Evolutionary conservation across 148 eudicot species (phyloP), one percentile per base, ranked within the genome.

Genomic region (Amaranthus palmeri): DNA sequence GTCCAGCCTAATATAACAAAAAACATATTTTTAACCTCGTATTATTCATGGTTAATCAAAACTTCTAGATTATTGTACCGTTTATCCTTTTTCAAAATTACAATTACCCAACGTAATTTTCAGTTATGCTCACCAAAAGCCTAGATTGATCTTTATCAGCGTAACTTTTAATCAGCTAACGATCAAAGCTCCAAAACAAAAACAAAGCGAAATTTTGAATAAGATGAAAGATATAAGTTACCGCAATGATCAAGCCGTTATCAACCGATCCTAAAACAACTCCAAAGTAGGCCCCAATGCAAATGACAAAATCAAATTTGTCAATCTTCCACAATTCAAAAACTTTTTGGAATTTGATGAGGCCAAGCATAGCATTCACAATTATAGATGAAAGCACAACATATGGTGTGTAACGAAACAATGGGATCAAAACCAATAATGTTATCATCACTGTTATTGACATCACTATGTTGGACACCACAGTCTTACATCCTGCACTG

Each of bases 341-440:
- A 44, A 65, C 91, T 44, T 80, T 85, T 47, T 83, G 72, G 15
- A 82, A 85, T 72, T 89, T 86, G 13, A 87, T 82, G 49, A 85
- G 82, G 25, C 89, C 88, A 7, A 88, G 69, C 90, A 89, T 87
- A 12, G 91, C 95, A 0, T 86, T 54, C 47, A 85, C 81, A 45
- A 89, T 85, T 17, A 89, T 89, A 11, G 89, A 73, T 7, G 91
- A 80, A 54, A 89, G 86, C 6, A 85, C 89, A 18, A 83, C 89
- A 3, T 83, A 72, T 5, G 95, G 95, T 8, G 95, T 89, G 88
- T 85, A 87, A n/a, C 77, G 68, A 68, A 89, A 87, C 36, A 89
- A 59, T 3, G 95, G 91, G 1, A 83, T 87, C 45, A 87, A 76
- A 54, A 87, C 71, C 63, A 87, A 44, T 59, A 87, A 50, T 3